Evolutionary conservation across 2,329 filamentous ascomycete genomes (phyloP).

Genomic region (Rhynchosporium secalis): DNA sequence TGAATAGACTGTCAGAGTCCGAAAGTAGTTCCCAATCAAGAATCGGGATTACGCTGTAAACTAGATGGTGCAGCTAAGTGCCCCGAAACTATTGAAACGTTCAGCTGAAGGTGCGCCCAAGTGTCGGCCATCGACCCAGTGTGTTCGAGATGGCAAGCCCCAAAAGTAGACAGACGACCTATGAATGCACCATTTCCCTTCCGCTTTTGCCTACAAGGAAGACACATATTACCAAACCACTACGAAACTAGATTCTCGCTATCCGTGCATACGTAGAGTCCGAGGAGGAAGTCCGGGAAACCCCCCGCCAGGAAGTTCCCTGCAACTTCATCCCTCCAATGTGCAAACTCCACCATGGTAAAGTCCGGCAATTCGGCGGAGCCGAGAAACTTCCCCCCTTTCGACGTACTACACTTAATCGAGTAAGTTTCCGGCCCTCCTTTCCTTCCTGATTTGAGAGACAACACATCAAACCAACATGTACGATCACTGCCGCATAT

Average conservation of each 20-base stretch:
- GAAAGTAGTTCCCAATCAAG: no score
- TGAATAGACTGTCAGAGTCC: no score
- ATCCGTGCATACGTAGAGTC: background rate
- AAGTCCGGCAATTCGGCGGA: background rate
- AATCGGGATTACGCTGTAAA: no score
- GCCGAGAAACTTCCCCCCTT: background rate
- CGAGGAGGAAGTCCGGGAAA: background rate
- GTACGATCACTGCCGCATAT: background rate
- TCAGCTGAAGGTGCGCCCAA: no score
- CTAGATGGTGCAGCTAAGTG: no score
- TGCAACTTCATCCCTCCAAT: background rate
- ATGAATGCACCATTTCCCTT: no score
- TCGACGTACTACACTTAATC: background rate
- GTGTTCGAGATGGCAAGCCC: no score
- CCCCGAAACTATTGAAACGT: no score
- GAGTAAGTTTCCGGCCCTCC: background rate
- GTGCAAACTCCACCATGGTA: background rate
- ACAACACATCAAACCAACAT: background rate
- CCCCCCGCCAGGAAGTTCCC: background rate
- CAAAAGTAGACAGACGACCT: no score
- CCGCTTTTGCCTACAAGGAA: no score
- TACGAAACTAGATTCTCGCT: background rate
- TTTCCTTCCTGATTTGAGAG: background rate
- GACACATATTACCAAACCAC: background rate
- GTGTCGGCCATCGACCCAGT: no score